Evolutionary conservation across 2,329 filamentous ascomycete species (phyloP), one percentile per base, ranked within the genome.

Genomic region (Colletotrichum incanum): DNA sequence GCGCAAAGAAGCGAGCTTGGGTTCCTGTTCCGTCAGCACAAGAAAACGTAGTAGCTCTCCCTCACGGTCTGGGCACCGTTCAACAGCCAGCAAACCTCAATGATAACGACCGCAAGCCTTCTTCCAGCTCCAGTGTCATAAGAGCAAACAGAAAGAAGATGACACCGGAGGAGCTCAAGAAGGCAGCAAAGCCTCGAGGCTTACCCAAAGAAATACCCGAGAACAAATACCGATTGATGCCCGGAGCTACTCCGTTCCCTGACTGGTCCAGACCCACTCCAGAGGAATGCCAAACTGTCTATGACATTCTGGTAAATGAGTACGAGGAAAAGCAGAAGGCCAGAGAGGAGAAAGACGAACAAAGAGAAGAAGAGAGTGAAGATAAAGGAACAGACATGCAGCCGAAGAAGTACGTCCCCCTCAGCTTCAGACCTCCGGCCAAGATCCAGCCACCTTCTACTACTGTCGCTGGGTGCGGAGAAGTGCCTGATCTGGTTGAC

Each of bases 271-370:
- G 86, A 67, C 94, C 94, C 0, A 94, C 92, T 0, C 77, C 86
- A 0, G 88, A 91, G 62, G 90, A 94, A 76, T 95, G 93, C 78
- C 86, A 92, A 74, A 87, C 92, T 76, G 92, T 96, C 5, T 89
- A 91, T 67, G 82, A 85, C 1, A 83, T 96, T 2, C 87, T 97
- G 0, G 87, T 90, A 1, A 84, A 86, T 16, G 79, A 90, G 0
- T 93, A 97, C 76, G 93, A 93, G 1, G 85, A 89, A 65, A 58
- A 41, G 7, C 34, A 41, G 55, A 58, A 58, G 28, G 12, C 55
- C 37, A 39, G 37, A 26, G 12, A 26, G 14, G 34, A 58, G 23
- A 14, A 23, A 37, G 52, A 55, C 7, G 11, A 12, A 12, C 18
- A 55, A 37, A 55, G 28, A 2, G 31, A 18, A n/a, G 31, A 8